Percentiles rank a stretch among this genome's conserved stretches.
Conservation (phyloP, 768 basidiomycete genomes). For the Paxillus involutus region DNA sequence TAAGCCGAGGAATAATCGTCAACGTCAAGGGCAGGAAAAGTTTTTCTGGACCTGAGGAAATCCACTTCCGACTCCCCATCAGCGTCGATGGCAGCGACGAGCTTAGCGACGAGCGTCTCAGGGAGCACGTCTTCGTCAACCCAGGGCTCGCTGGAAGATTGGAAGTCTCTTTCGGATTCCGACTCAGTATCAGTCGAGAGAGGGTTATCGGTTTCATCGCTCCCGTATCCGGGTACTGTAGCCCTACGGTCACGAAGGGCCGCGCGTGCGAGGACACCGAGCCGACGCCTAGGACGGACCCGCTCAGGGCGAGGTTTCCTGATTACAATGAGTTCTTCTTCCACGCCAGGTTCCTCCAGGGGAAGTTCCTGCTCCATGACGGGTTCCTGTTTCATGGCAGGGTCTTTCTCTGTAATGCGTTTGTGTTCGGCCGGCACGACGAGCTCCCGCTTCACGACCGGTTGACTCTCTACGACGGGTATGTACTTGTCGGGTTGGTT, state of each 20-base stretch:
- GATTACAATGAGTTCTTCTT: background rate
- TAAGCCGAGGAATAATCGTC: slow-evolving; percentile 12
- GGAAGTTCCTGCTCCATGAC: background rate
- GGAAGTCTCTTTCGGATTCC: slow-evolving; percentile 18
- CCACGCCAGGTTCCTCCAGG: background rate
- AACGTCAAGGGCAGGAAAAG: background rate
- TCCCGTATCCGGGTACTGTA: background rate
- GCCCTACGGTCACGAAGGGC: slow-evolving; percentile 18
- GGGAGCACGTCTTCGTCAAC: slow-evolving; percentile 20
- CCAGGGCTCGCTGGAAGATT: slow-evolving; percentile 20
- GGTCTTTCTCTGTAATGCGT: background rate
- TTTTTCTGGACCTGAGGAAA: slow-evolving; percentile 1
- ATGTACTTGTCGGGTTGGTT: too few relatives aligned
- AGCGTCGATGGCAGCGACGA: slow-evolving; percentile 25
- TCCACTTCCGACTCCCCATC: slow-evolving; percentile 15
- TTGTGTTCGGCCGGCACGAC: too few relatives aligned
- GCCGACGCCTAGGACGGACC: slow-evolving; percentile 1
- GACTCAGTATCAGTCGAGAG: slow-evolving; percentile 17
- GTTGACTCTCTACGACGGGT: background rate
- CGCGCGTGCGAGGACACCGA: slow-evolving; percentile 21
- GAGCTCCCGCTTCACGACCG: background rate
- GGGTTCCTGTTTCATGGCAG: background rate
- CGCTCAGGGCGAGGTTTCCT: background rate
- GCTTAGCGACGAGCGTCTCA: slow-evolving; percentile 25
- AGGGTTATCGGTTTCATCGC: background rate